phyloP scores from a whole-genome alignment of 1,139 yeast genomes.

The Hemisphaericaspora subhashii region DNA sequence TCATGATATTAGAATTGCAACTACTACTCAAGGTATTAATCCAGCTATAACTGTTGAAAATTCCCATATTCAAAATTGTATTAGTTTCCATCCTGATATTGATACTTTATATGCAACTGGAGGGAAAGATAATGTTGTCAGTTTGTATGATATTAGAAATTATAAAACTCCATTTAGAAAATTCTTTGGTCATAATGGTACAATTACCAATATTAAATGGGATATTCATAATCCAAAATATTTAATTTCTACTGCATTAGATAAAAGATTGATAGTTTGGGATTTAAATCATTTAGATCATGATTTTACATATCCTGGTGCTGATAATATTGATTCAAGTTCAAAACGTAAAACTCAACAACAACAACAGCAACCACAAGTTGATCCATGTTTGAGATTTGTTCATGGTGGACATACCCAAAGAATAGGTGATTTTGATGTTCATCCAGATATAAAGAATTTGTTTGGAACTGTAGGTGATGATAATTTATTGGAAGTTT shows the following conservation, averaged over 20 bases:
- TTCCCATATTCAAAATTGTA: slow-evolving; percentile 48
- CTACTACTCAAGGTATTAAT: slow-evolving; percentile 28
- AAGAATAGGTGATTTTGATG: slow-evolving; percentile 49
- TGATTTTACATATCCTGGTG: slow-evolving; percentile 40
- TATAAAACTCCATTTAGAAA: slow-evolving; percentile 46
- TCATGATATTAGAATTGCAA: slow-evolving; percentile 56
- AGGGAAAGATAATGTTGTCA: slow-evolving; percentile 52
- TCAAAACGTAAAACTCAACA: slow-evolving; percentile 20
- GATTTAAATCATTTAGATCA: slow-evolving; percentile 47
- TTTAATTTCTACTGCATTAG: slow-evolving; percentile 50
- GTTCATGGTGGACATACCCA: slow-evolving; percentile 63
- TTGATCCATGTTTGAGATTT: slow-evolving; percentile 61
- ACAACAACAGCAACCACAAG: slow-evolving; percentile 26
- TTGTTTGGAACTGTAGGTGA: slow-evolving; percentile 51
- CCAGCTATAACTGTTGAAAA: slow-evolving; percentile 47
- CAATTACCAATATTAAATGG: slow-evolving; percentile 42
- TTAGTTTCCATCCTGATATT: slow-evolving; percentile 49
- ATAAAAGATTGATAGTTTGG: slow-evolving; percentile 52
- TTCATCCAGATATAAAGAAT: slow-evolving; percentile 47
- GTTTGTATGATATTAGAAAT: slow-evolving; percentile 53
- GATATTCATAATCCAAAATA: slow-evolving; percentile 34
- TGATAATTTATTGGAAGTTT: slow-evolving; percentile 53
- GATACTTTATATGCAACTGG: slow-evolving; percentile 51
- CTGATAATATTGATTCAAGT: slow-evolving; percentile 16
- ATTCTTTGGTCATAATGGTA: slow-evolving; percentile 51